These are phyloP conservation scores for Epichloe uncinata DNA, from an alignment of 2,329 filamentous ascomycete genomes.

Conservation along the genomic window DNA sequence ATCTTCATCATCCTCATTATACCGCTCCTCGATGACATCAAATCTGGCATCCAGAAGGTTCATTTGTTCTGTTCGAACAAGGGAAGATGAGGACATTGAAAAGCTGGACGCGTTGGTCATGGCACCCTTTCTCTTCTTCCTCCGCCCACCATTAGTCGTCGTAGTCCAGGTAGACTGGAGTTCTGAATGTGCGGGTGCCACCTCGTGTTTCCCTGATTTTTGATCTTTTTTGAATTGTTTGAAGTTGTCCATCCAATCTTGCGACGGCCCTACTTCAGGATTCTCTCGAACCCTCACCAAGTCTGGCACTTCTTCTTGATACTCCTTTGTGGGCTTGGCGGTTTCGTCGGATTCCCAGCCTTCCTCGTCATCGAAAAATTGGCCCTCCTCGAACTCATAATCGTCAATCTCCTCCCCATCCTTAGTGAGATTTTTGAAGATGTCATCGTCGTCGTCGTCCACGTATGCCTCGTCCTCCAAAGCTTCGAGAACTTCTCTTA, in stretches of 20 bases:
- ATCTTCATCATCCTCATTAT: constrained; percentile 36
- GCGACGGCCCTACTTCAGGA: constrained; percentile 50
- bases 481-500: constrained; percentile 85
- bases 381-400: constrained; percentile 62
- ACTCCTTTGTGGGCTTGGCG: constrained; percentile 56
- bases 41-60: constrained; percentile 80
- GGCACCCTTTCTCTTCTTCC: constrained; percentile 92
- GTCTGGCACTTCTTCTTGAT: constrained; percentile 34
- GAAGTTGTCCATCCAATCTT: constrained; percentile 86
- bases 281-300: constrained; percentile 34
- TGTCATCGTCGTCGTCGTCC: constrained; percentile 72
- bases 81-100: constrained; percentile 81
- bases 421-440: constrained; percentile 63
- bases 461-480: constrained; percentile 94
- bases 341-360: constrained; percentile 96
- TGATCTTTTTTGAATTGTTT: constrained; percentile 85
- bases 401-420: constrained; percentile 63
- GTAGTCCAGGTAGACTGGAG: constrained; percentile 60
- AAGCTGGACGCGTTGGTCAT: constrained; percentile 77
- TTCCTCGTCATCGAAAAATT: constrained; percentile 50
- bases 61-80: constrained; percentile 78
- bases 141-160: constrained; percentile 64
- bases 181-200: constrained; percentile 42
- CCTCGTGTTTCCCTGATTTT: constrained; percentile 28
- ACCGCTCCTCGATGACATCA: constrained; percentile 78